phyloP scores from a whole-genome alignment of 345 rosid species.

The Gossypium stocksii region DNA sequence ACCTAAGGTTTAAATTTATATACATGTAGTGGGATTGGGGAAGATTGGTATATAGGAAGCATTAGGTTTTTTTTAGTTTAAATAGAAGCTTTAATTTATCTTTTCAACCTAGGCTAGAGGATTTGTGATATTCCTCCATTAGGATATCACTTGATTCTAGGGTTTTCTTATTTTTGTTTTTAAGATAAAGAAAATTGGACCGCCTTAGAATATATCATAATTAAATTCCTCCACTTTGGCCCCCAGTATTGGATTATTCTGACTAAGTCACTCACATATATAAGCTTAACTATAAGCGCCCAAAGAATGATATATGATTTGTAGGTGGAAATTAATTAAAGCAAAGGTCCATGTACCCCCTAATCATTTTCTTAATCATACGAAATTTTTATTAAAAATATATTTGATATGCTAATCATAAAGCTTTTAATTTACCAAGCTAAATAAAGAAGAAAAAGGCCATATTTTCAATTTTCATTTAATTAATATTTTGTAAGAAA shows the following conservation, averaged over 20 bases:
- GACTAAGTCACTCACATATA: background rate
- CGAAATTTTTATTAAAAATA: background rate
- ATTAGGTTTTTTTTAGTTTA: background rate
- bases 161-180: background rate
- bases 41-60: background rate
- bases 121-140: constrained; percentile 6
- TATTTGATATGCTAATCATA: background rate
- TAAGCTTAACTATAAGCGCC: background rate
- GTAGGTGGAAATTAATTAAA: background rate
- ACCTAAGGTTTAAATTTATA: background rate
- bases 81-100: background rate
- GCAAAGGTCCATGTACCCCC: background rate
- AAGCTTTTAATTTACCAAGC: background rate
- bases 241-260: background rate
- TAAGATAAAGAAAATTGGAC: background rate
- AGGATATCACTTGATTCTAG: constrained; percentile 1
- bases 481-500: too few species aligned
- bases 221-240: constrained; percentile 3
- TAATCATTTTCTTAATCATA: constrained; percentile 11
- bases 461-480: background rate
- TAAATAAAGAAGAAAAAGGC: background rate
- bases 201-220: background rate
- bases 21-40: background rate
- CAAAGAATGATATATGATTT: background rate
- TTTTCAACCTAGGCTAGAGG: constrained; percentile 6